Evolutionary conservation across 176 grass and related monocot genomes (phyloP), one percentile per base, ranked within the genome.

Genomic region (Chloris gayana): DNA sequence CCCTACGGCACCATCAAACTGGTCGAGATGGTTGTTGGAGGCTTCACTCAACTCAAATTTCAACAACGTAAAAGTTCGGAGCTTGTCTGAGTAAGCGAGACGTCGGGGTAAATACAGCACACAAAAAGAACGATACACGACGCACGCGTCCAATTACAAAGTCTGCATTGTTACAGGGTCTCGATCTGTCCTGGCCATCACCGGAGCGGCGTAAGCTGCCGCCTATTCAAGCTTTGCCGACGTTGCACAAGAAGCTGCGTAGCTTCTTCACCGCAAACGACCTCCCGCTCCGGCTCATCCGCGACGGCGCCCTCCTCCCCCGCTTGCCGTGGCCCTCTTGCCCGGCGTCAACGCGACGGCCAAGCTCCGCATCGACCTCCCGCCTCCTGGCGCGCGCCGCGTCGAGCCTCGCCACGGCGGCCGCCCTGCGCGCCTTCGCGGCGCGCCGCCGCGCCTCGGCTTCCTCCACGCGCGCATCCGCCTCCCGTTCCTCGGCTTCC

Each of bases 341-440:
- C 5, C 7, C 71, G 2, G 8, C 45, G 2, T 24, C 29, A 9
- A 15, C 34, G 2, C 45, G 71, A 26, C 45, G 34, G 7, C 56
- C 44, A 9, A 19, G 32, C 54, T 21, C 64, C 1, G 30, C 64
- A 0, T 27, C 54, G 0, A 35, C 82, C 65, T 71, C 65, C 27
- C 82, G 22, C 37, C 24, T 89, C 77, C 22, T 76, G 45, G 82
- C 35, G 57, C 77, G 77, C 33, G 44, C 67, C 9, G 39, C 70
- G 14, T 86, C 75, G 9, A 89, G 50, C 67, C 73, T 79, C 26
- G 21, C 69, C 47, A 76, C 49, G 38, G 86, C 86, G 12, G 80
- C 67, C 9, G 57, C 83, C 59, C 86, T 85, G 25, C 75, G 67
- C 24, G 49, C 72, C 79, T 86, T 84, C 27, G 80, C 83, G 29